Conservation (phyloP, 305 asterid species). For the Solanum chacoense region DNA sequence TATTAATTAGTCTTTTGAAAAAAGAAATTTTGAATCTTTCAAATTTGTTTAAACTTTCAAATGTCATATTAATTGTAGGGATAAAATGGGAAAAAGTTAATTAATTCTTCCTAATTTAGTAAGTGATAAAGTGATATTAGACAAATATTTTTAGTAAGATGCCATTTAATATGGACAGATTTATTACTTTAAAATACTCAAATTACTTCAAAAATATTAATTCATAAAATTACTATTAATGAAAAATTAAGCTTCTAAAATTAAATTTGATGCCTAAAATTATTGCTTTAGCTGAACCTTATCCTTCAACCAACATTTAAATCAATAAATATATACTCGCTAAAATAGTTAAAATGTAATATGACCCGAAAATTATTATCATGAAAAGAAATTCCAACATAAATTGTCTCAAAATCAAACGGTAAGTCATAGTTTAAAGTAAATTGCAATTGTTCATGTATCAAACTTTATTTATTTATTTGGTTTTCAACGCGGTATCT, state of each 20-base stretch:
- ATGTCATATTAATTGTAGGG: background rate
- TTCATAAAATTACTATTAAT: background rate
- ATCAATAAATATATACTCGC: background rate
- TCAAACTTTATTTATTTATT: background rate
- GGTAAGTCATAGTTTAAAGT: background rate
- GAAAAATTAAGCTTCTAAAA: background rate
- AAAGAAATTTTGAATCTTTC: background rate
- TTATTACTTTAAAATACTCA: background rate
- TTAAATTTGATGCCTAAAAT: background rate
- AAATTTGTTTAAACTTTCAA: background rate
- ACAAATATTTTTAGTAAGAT: too few relatives aligned
- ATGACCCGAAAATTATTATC: background rate
- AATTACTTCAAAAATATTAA: background rate
- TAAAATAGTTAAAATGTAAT: background rate
- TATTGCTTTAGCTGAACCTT: background rate
- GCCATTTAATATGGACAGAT: too few relatives aligned
- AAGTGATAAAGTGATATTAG: background rate
- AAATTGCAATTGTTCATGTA: background rate
- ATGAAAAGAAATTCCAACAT: background rate
- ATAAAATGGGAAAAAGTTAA: too few relatives aligned
- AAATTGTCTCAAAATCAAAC: background rate
- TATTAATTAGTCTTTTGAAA: background rate
- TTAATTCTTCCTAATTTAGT: background rate
- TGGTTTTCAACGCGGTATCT: background rate
- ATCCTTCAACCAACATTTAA: background rate